Evolutionary conservation across 2,329 filamentous ascomycete genomes (phyloP).

Genomic region (Scolecobasidium constrictum): DNA sequence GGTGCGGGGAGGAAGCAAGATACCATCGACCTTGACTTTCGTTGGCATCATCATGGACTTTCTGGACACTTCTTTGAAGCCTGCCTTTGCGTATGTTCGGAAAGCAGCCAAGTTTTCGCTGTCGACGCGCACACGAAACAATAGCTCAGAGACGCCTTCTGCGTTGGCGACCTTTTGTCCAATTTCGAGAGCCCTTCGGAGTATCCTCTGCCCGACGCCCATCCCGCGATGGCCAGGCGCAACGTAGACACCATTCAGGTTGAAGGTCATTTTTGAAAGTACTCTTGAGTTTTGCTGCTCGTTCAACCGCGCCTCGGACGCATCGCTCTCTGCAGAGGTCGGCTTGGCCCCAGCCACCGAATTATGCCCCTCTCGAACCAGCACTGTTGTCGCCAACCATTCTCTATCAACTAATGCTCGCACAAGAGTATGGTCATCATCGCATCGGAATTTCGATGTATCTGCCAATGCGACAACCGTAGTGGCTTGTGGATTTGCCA

Average conservation of each 20-base stretch:
- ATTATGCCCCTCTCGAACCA: no score
- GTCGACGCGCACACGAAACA: conserved; percentile 8
- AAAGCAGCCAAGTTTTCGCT: conserved; percentile 5
- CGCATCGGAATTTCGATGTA: neutral
- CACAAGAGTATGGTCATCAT: neutral
- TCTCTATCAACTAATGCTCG: conserved; percentile 4
- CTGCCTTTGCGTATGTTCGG: conserved; percentile 9
- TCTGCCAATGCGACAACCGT: conserved; percentile 13
- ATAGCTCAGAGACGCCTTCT: neutral
- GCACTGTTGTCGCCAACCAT: conserved; percentile 6
- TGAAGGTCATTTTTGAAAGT: neutral
- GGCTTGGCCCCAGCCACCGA: no score
- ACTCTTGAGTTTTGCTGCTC: neutral
- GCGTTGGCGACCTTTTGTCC: neutral
- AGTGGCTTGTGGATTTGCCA: conserved; percentile 17
- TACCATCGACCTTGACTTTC: no score
- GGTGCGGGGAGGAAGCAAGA: no score
- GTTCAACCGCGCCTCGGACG: neutral
- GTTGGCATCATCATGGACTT: conserved; percentile 5
- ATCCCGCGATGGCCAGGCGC: neutral
- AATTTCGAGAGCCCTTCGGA: neutral
- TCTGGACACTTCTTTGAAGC: conserved; percentile 11
- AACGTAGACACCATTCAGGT: conserved; percentile 10
- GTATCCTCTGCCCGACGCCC: neutral
- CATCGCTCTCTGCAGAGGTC: neutral